Evolutionary conservation across 768 basidiomycete genomes (phyloP).

Genomic region (Lactarius pseudohatsudake): DNA sequence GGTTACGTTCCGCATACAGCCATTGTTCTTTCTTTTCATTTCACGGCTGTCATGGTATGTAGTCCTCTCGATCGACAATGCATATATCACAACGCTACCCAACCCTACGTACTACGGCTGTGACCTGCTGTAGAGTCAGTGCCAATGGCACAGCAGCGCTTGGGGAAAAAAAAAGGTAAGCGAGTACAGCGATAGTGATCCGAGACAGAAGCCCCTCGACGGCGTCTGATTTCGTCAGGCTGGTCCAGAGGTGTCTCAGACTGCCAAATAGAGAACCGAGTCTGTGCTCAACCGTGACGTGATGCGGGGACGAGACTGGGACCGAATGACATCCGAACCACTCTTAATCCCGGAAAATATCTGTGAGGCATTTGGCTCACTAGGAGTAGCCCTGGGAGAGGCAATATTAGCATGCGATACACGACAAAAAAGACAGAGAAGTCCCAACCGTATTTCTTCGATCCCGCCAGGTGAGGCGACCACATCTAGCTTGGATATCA

Average conservation of each 20-base stretch:
- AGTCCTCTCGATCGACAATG: neutral
- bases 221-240: neutral
- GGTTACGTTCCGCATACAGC: neutral
- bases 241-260: neutral
- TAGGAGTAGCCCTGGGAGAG: neutral
- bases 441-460: neutral
- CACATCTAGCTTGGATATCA: neutral
- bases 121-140: neutral
- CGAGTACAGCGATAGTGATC: neutral
- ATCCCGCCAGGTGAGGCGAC: neutral
- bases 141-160: neutral
- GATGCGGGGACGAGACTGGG: neutral
- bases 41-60: neutral
- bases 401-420: neutral
- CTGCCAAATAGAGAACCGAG: neutral
- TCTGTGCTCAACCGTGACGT: neutral
- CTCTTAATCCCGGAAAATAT: neutral
- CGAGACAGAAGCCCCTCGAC: neutral
- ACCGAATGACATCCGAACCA: neutral
- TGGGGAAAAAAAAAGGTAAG: neutral
- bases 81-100: neutral
- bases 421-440: neutral
- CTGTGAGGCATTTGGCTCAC: neutral
- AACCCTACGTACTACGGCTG: neutral
- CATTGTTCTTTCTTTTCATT: neutral